Percentiles rank a stretch among this genome's conserved stretches.
Evolutionary conservation across 2,329 filamentous ascomycete genomes (phyloP).

Genomic region (Herpotrichia juniperi): DNA sequence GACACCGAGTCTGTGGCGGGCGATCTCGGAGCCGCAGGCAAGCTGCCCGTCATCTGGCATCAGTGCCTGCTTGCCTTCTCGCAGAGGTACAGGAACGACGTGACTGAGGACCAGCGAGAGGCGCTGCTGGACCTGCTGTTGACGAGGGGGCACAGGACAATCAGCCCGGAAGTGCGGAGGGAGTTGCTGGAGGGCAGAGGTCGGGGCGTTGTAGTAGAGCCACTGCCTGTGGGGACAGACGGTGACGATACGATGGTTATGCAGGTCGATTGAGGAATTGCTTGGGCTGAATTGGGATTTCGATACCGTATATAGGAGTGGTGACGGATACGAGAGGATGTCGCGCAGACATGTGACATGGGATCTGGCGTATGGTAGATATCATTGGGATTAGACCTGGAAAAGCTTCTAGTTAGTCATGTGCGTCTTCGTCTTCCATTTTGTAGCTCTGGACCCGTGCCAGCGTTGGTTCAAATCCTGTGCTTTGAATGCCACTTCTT

Average conservation of each 20-base stretch:
- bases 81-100: constrained; percentile 92
- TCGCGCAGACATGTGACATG: background rate
- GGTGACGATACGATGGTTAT: constrained; percentile 93
- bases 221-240: constrained; percentile 64
- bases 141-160: constrained; percentile 82
- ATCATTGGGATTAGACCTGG: background rate
- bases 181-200: constrained; percentile 89
- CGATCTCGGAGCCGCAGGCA: constrained; percentile 57
- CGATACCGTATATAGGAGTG: background rate
- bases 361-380: background rate
- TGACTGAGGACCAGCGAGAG: constrained; percentile 93
- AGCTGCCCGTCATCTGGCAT: constrained; percentile 94
- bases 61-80: constrained; percentile 92
- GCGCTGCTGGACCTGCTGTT: constrained; percentile 86
- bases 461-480: too few relatives aligned
- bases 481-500: too few relatives aligned
- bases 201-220: constrained; percentile 74
- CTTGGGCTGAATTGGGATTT: background rate
- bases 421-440: too few relatives aligned
- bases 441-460: too few relatives aligned
- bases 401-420: too few relatives aligned
- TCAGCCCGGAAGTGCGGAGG: constrained; percentile 88
- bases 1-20: constrained; percentile 41
- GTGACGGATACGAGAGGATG: background rate
- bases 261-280: constrained; percentile 7